These are phyloP conservation scores for Diaporthe sp. DNA, from an alignment of 2,329 filamentous ascomycete species.

Conservation along the genomic window DNA sequence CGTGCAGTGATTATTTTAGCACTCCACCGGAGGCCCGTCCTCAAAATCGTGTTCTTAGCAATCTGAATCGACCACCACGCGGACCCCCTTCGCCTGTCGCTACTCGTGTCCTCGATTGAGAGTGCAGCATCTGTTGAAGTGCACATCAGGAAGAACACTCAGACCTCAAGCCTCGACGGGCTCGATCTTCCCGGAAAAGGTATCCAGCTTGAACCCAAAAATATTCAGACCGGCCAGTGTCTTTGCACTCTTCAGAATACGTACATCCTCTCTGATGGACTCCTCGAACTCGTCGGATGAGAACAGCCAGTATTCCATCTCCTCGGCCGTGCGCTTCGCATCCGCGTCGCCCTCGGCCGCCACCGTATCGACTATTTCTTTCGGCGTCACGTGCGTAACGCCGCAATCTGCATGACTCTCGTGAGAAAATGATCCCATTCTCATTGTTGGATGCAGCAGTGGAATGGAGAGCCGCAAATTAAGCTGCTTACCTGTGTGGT, in stretches of 20 bases:
- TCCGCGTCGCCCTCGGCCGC: not conserved
- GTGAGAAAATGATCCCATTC: not conserved
- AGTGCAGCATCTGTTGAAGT: not conserved
- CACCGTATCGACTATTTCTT: constrained; percentile 14
- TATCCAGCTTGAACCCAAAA: constrained; percentile 30
- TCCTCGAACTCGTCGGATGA: constrained; percentile 2
- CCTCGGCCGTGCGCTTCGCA: constrained; percentile 10
- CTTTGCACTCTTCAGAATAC: constrained; percentile 6
- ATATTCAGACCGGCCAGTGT: constrained; percentile 21
- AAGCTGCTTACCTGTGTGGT: constrained; percentile 23
- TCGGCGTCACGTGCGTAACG: not conserved
- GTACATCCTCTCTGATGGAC: constrained; percentile 30
- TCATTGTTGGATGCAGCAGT: no score
- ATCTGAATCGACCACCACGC: not conserved
- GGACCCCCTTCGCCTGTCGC: not conserved
- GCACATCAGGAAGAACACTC: not conserved
- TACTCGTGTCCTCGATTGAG: not conserved
- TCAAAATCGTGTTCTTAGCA: not conserved
- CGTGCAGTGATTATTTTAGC: not conserved
- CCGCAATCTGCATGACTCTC: constrained; percentile 15
- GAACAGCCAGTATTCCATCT: constrained; percentile 27
- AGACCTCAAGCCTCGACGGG: constrained; percentile 7
- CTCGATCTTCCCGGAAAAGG: constrained; percentile 30
- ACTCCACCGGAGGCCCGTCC: not conserved
- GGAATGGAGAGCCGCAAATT: not conserved